Percentiles rank a stretch among this genome's conserved stretches.
Conservation (phyloP, 805 yeast genomes). For the Suhomyces sp. region DNA sequence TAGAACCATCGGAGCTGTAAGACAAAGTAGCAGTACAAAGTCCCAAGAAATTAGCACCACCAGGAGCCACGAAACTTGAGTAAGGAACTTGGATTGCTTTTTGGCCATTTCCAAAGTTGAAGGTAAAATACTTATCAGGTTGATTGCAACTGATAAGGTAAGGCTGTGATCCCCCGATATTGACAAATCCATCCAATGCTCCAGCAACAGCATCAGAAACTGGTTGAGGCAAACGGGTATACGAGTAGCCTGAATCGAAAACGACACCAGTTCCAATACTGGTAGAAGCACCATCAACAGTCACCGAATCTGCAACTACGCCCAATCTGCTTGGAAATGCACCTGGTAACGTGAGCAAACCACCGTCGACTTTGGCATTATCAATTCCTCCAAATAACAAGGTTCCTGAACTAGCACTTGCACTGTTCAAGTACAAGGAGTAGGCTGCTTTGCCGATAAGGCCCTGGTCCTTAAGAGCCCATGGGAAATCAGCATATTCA, state of each 20-base stretch:
- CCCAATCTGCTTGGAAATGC: conserved; percentile 1
- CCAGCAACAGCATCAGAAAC: neutral
- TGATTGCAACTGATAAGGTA: conserved; percentile 1
- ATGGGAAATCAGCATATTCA: conserved; percentile 11
- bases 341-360: neutral
- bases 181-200: neutral
- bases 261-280: neutral
- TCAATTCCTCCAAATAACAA: conserved; percentile 22
- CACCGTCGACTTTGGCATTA: conserved; percentile 10
- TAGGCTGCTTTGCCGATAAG: conserved; percentile 7
- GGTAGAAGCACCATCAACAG: neutral
- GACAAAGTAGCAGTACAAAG: neutral
- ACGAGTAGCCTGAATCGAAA: neutral
- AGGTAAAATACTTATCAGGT: conserved; percentile 6
- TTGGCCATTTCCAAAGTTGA: conserved; percentile 5
- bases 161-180: neutral
- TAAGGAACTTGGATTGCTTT: conserved; percentile 4
- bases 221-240: neutral
- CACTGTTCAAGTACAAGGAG: conserved; percentile 14
- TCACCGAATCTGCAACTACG: neutral
- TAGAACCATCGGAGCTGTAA: neutral
- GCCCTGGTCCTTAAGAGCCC: conserved; percentile 8
- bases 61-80: conserved; percentile 1
- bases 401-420: conserved; percentile 8
- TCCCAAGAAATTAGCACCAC: neutral